Conservation (phyloP, 768 basidiomycete species). For the Kwoniella newhampshirensis region DNA sequence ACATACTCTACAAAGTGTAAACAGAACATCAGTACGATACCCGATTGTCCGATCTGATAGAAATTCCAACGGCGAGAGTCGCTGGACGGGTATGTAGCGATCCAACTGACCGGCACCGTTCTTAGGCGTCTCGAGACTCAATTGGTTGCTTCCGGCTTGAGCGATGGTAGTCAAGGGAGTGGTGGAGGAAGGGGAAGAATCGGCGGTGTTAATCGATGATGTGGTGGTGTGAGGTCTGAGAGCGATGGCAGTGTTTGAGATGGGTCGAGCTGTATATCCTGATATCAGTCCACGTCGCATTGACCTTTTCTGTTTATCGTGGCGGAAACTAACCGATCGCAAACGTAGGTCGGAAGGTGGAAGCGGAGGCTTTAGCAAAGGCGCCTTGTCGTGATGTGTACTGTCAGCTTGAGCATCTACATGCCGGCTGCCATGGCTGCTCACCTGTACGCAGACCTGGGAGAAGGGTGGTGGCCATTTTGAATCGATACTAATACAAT, state of each 20-base stretch:
- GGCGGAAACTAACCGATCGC: slow-evolving; percentile 30
- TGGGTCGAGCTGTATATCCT: slow-evolving; percentile 32
- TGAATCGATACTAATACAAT: slow-evolving; percentile 6
- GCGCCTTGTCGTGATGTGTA: slow-evolving; percentile 7
- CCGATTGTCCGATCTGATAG: background rate
- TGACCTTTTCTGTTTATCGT: background rate
- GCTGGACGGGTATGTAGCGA: background rate
- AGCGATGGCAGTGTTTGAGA: slow-evolving; percentile 41
- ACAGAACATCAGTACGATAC: background rate
- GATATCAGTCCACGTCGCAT: too few relatives aligned
- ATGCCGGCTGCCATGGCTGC: background rate
- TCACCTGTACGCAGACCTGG: slow-evolving; percentile 34
- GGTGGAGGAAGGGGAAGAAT: slow-evolving; percentile 48
- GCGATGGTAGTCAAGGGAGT: slow-evolving; percentile 63
- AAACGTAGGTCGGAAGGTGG: slow-evolving; percentile 23
- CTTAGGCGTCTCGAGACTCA: slow-evolving; percentile 78
- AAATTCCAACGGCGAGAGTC: background rate
- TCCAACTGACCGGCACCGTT: slow-evolving; percentile 74
- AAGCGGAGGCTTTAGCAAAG: slow-evolving; percentile 17
- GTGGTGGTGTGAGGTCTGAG: slow-evolving; percentile 46
- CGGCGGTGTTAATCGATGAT: slow-evolving; percentile 36
- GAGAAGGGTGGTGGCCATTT: slow-evolving; percentile 32
- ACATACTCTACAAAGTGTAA: slow-evolving; percentile 92
- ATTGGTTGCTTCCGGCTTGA: slow-evolving; percentile 75
- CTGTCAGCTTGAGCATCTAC: background rate